Conservation (phyloP, 2,329 filamentous ascomycete species). For the Macrophomina tecta region DNA sequence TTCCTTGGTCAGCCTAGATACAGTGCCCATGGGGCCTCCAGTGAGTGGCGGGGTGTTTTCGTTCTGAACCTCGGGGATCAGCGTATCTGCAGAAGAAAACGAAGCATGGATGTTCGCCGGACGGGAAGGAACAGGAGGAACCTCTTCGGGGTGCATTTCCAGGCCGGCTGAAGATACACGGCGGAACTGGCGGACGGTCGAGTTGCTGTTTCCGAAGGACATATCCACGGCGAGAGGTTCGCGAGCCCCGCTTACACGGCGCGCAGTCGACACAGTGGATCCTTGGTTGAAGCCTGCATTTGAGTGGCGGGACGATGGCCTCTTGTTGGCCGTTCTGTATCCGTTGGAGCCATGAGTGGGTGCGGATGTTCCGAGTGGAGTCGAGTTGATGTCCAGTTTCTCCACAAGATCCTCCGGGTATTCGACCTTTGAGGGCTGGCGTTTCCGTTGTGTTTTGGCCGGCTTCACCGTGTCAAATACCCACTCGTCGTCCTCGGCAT, state of each 20-base stretch:
- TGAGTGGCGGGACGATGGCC: constrained; percentile 42
- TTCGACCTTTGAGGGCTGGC: constrained; percentile 54
- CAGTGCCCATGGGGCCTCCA: constrained; percentile 40
- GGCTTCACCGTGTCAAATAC: constrained; percentile 92
- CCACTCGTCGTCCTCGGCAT: constrained; percentile 82
- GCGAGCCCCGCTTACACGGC: constrained; percentile 59
- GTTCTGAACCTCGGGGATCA: constrained; percentile 30
- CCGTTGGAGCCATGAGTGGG: constrained; percentile 39
- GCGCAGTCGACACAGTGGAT: constrained; percentile 51
- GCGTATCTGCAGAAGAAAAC: constrained; percentile 24
- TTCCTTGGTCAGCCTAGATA: constrained; percentile 67
- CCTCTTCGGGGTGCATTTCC: constrained; percentile 18
- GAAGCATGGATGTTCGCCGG: constrained; percentile 11
- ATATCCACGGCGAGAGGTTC: constrained; percentile 86
- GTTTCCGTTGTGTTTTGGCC: constrained; percentile 54
- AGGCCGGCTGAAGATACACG: constrained; percentile 73
- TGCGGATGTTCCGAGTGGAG: constrained; percentile 47
- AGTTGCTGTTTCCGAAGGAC: constrained; percentile 91
- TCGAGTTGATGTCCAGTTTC: constrained; percentile 52
- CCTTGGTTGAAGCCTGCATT: constrained; percentile 48
- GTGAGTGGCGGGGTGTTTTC: constrained; percentile 71
- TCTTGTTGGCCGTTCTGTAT: constrained; percentile 40
- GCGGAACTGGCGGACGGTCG: constrained; percentile 89
- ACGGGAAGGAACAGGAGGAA: constrained; percentile 11
- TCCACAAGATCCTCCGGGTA: constrained; percentile 45